Conservation (phyloP, 1,284 basidiomycete genomes). For the Gymnopus androsaceus region DNA sequence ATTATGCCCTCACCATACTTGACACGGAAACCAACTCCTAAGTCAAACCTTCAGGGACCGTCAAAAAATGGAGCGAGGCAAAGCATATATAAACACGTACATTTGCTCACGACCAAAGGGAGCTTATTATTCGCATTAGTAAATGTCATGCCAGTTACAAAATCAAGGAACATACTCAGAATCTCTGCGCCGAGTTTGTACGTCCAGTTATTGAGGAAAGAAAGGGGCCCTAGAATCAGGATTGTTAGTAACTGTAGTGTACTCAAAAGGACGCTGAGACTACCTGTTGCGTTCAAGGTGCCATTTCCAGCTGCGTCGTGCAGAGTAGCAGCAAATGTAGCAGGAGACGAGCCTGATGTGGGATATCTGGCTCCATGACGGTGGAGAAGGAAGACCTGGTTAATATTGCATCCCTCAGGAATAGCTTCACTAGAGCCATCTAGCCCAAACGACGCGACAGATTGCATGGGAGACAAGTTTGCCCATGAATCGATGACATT, state of each 20-base stretch:
- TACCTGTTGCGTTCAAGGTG: conserved; percentile 43
- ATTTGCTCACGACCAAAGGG: conserved; percentile 58
- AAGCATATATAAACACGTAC: conserved; percentile 31
- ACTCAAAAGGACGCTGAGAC: too few relatives aligned
- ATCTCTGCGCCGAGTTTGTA: conserved; percentile 57
- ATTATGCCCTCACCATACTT: conserved; percentile 48
- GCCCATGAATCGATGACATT: conserved; percentile 53
- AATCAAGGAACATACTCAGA: conserved; percentile 5
- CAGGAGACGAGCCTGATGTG: conserved; percentile 38
- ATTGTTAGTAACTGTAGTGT: too few relatives aligned
- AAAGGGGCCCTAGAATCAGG: too few relatives aligned
- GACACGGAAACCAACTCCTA: conserved; percentile 50
- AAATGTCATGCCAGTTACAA: neutral
- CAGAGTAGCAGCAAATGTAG: conserved; percentile 44
- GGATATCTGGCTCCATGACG: conserved; percentile 55
- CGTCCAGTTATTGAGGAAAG: conserved; percentile 57
- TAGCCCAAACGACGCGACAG: conserved; percentile 57
- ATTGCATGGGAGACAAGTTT: conserved; percentile 61
- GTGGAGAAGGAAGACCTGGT: conserved; percentile 21
- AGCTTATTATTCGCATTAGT: conserved; percentile 39
- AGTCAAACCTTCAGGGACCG: conserved; percentile 39
- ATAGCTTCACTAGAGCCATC: conserved; percentile 41
- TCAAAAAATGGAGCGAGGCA: neutral
- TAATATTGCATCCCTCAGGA: conserved; percentile 17
- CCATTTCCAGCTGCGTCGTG: conserved; percentile 36